Evolutionary conservation across 1,284 basidiomycete species (phyloP).

Genomic region (Ustilago shanxiensis): DNA sequence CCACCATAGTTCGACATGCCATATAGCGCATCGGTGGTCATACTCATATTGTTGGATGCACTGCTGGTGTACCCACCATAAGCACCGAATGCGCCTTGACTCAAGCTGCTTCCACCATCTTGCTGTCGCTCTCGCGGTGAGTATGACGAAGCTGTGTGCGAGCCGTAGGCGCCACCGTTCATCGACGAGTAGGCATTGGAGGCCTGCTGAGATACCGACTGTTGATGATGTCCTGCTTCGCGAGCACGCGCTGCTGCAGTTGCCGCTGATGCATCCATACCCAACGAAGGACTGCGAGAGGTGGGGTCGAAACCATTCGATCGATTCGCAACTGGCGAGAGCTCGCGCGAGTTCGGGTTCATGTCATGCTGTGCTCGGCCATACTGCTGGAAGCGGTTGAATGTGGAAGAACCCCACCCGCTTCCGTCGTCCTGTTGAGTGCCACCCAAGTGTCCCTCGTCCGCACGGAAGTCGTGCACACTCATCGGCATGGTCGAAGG

Average conservation of each 20-base stretch:
- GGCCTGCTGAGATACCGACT: conserved; percentile 32
- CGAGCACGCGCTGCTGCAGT: conserved; percentile 28
- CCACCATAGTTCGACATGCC: conserved; percentile 37
- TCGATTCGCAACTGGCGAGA: conserved; percentile 36
- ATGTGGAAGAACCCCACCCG: conserved; percentile 22
- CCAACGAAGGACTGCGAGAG: conserved; percentile 43
- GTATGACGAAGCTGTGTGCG: conserved; percentile 22
- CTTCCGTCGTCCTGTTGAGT: conserved; percentile 19
- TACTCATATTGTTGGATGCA: conserved; percentile 22
- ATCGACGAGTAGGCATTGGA: conserved; percentile 33
- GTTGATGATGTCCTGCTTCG: conserved; percentile 30
- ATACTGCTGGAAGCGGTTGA: conserved; percentile 42
- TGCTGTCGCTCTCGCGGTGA: conserved; percentile 50
- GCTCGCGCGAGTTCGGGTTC: conserved; percentile 28
- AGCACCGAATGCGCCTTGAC: conserved; percentile 34
- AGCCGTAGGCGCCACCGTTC: conserved; percentile 32
- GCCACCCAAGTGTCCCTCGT: conserved; percentile 22
- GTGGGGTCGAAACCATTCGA: conserved; percentile 46
- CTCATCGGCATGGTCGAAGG: conserved; percentile 56
- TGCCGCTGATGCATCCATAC: conserved; percentile 34
- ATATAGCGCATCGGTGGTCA: conserved; percentile 39
- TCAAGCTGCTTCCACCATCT: conserved; percentile 23
- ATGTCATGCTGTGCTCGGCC: conserved; percentile 27
- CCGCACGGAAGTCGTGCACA: conserved; percentile 55
- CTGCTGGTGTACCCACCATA: conserved; percentile 41